These are phyloP conservation scores for Cotoneaster glaucophyllus DNA, from an alignment of 306 rosid genomes.

Conservation along the genomic window DNA sequence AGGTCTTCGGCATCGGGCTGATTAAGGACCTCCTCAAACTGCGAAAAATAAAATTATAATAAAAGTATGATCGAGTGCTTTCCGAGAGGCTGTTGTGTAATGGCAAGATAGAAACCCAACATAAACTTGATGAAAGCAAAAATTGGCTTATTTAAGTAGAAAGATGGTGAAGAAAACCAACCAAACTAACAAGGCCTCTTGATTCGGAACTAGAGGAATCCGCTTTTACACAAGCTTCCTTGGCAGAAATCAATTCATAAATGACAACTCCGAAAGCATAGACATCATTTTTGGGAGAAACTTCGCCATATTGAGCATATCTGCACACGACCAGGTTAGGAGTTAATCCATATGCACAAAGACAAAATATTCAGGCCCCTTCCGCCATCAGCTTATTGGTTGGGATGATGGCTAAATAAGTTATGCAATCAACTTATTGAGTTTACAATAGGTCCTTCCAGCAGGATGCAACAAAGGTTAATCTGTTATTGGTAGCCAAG, in stretches of 20 bases:
- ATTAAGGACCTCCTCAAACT: constrained; percentile 76
- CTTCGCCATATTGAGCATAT: constrained; percentile 81
- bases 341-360: constrained; percentile 5
- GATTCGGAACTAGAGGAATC: constrained; percentile 43
- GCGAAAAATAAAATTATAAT: constrained; percentile 14
- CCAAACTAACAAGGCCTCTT: constrained; percentile 72
- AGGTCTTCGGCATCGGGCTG: constrained; percentile 49
- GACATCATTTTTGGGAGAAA: constrained; percentile 79
- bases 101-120: not conserved
- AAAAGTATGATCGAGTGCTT: not conserved
- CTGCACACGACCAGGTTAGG: constrained; percentile 27
- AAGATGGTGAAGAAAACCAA: constrained; percentile 23
- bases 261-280: constrained; percentile 90
- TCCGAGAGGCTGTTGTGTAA: not conserved
- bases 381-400: not conserved
- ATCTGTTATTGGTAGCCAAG: not conserved
- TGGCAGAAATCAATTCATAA: constrained; percentile 84
- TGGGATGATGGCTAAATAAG: not conserved
- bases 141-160: not conserved
- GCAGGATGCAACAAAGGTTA: not conserved
- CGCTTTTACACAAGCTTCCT: constrained; percentile 57
- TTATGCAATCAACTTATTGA: not conserved
- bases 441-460: not conserved
- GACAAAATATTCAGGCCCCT: not conserved
- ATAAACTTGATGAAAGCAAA: not conserved